phyloP scores from a whole-genome alignment of 768 basidiomycete species.

The Gelatoporia subvermispora region DNA sequence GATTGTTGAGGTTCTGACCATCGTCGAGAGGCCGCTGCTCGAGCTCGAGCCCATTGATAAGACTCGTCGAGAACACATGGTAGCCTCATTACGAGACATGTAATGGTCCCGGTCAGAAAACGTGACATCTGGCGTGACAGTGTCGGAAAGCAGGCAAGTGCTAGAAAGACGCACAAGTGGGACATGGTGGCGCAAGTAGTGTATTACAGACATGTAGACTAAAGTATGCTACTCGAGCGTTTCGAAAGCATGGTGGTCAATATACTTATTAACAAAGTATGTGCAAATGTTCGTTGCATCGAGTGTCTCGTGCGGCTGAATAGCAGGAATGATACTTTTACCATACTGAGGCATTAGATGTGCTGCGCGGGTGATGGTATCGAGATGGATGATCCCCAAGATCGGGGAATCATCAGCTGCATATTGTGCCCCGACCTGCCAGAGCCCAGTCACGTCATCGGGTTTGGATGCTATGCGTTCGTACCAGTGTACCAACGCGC shows the following conservation, averaged over 20 bases:
- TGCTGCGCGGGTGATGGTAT: background rate
- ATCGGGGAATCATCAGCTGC: background rate
- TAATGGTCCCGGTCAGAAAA: no score
- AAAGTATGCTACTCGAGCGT: background rate
- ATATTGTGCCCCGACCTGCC: background rate
- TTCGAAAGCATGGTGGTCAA: background rate
- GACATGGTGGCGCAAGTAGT: no score
- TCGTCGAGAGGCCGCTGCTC: no score
- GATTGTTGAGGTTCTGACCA: no score
- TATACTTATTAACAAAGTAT: background rate
- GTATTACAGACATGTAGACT: no score
- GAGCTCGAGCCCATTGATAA: no score
- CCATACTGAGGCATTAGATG: background rate
- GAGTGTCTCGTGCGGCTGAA: background rate
- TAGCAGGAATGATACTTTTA: background rate
- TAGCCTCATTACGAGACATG: no score
- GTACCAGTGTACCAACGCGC: slow-evolving; percentile 1
- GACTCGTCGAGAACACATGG: no score
- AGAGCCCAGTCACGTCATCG: background rate
- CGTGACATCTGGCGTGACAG: no score
- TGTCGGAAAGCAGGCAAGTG: no score
- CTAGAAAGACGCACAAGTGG: no score
- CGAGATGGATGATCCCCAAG: background rate
- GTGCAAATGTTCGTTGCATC: background rate
- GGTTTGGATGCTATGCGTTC: background rate